Conservation (phyloP, 1,284 basidiomycete species). For the Nidula niveotomentosa region DNA sequence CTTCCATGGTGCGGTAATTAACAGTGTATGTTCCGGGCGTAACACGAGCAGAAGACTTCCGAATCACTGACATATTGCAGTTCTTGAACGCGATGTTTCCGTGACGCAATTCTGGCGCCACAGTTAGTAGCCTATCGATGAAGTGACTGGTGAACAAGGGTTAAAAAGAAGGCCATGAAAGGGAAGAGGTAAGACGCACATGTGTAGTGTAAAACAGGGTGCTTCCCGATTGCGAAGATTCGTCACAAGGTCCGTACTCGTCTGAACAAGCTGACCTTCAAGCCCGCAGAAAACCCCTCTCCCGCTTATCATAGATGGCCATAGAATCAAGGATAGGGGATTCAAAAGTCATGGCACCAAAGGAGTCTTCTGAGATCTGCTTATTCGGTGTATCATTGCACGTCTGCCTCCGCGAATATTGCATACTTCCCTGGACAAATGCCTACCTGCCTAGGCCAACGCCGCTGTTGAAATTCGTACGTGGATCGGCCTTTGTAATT, state of each 20-base stretch:
- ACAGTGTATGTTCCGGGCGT: too few relatives aligned
- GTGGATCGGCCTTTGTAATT: background rate
- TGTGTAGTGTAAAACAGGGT: constrained; percentile 15
- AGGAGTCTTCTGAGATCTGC: background rate
- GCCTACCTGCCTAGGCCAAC: background rate
- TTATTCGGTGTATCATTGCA: background rate
- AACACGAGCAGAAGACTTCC: too few relatives aligned
- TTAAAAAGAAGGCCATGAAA: constrained; percentile 11
- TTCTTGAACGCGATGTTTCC: background rate
- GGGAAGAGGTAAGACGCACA: constrained; percentile 3
- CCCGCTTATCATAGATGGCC: too few relatives aligned
- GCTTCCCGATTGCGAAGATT: constrained; percentile 9
- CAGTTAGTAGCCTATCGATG: background rate
- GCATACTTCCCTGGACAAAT: background rate
- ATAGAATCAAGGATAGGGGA: too few relatives aligned
- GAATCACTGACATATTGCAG: too few relatives aligned
- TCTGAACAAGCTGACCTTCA: too few relatives aligned
- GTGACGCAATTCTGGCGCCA: background rate
- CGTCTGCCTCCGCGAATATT: background rate
- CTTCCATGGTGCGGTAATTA: too few relatives aligned
- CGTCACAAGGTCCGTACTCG: constrained; percentile 9
- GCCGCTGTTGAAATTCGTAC: background rate
- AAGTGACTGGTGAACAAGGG: constrained; percentile 7
- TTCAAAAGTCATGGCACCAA: too few relatives aligned
- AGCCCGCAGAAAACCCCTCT: too few relatives aligned